Evolutionary conservation across 2,329 filamentous ascomycete genomes (phyloP), one percentile per base, ranked within the genome.

Genomic region (Colletotrichum nymphaeae): DNA sequence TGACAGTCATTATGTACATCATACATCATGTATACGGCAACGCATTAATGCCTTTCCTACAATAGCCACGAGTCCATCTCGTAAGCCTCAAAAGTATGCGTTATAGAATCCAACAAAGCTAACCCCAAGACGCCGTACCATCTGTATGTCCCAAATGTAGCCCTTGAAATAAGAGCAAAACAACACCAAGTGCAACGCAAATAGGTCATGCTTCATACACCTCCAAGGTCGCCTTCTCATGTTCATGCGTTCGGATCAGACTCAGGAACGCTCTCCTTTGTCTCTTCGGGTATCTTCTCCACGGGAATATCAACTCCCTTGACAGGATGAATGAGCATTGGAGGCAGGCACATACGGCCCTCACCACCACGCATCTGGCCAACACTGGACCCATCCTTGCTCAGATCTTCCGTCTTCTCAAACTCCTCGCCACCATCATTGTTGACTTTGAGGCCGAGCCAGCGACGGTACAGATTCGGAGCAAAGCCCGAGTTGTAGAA

Each of bases 401-500:
- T 87, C 78, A 81, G 78, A 71, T 91, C 88, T 37, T 84, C 87
- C 4, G 88, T 88, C 74, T 89, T 82, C 83, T 97, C 95, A 77
- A 93, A 92, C 82, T 93, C 89, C 78, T 95, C 93, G 28, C 94
- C 94, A 12, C 93, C 93, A 69, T 94, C 92, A 76, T 94, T 93
- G 79, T 94, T 91, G 46, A 96, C 93, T 76, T 90, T 91, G 78
- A 96, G 91, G 1, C 95, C 95, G 46, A 98, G 84, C 96, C 96
- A 98, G 74, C 95, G 88, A 63, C 91, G 88, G 86, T 97, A 98
- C 79, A 98, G 79, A 75, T 94, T 94, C 3, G 92, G 89, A 7
- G 94, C 92, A 79, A 98, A 98, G 1, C 92, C 91, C 0, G 93
- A 93, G 76, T 95, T 94, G 83, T 97, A 98, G 83, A 97, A 98